Evolutionary conservation across 2,329 filamentous ascomycete species (phyloP), one percentile per base, ranked within the genome.

Genomic region (Colletotrichum sp.): DNA sequence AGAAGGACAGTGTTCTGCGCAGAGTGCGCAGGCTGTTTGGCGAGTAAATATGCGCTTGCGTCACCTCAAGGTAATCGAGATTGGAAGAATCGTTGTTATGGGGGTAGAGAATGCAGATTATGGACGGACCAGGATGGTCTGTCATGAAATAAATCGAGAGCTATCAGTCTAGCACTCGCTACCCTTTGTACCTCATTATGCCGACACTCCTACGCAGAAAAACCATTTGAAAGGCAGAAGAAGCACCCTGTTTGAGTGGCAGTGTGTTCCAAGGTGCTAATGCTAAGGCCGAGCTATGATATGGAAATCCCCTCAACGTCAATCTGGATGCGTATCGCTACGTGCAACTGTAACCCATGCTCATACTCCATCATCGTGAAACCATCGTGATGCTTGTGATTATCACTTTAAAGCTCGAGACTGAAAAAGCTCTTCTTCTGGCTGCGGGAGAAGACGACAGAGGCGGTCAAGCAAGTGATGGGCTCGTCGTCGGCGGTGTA

Each of bases 1-100:
- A 99, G 87, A 99, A 99, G 89, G 97, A 99, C 85, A 99, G 96
- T 83, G 96, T 99, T 59, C 85, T 99, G 86, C 95, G 96, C 87
- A 91, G 97, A 79, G 97, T 99, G 61, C 88, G 90, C 77, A 88
- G 90, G 75, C 79, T 92, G 72, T 93, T 93, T 86, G 92, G 92
- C 80, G 92, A 96, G 87, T 96, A 91, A 83, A 78, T 24, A 13
- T n/a, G 3, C 63, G 43, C 68, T 13, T 7, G 26, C 13, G 26
- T 57, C 9, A 28, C 30, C 9, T 14, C 9, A n/a, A 12, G 4
- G n/a, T 7, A 16, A 21, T 18, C 26, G 14, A 43, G 13, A 10
- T 24, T 28, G 34, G 18, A 43, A 34, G 48, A 43, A 28, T 68
- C 26, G 43, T 28, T 24, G n/a, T 43, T 48, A 18, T 28, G 48